Conservation (phyloP, 352 stramenopile species). For the Phytophthora pinifolia region DNA sequence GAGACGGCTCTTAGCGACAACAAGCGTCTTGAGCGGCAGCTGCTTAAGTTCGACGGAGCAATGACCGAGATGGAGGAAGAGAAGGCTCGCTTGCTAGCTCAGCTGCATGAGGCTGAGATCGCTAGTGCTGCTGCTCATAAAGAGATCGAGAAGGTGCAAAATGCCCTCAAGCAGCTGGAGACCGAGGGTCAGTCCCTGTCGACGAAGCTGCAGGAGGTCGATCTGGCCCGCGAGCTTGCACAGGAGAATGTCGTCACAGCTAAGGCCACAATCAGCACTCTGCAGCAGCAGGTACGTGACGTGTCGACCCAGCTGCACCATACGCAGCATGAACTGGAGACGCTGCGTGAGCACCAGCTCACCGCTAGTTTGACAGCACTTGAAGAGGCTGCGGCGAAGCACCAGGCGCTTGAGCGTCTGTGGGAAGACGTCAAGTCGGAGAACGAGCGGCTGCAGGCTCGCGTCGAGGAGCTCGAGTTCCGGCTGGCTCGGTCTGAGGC, state of each 20-base stretch:
- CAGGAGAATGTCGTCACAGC: slow-evolving; percentile 29
- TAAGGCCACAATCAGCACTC: slow-evolving; percentile 41
- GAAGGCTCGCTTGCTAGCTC: slow-evolving; percentile 41
- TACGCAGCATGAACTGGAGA: slow-evolving; percentile 51
- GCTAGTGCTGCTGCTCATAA: slow-evolving; percentile 37
- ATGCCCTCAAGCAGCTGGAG: slow-evolving; percentile 36
- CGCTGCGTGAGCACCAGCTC: slow-evolving; percentile 45
- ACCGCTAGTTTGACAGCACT: slow-evolving; percentile 43
- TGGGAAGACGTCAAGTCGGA: slow-evolving; percentile 52
- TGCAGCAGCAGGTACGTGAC: slow-evolving; percentile 60
- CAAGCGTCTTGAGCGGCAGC: slow-evolving; percentile 40
- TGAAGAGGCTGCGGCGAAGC: slow-evolving; percentile 52
- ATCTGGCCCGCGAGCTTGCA: slow-evolving; percentile 32
- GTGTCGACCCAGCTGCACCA: slow-evolving; percentile 52
- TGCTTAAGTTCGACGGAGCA: slow-evolving; percentile 43
- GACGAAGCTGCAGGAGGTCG: slow-evolving; percentile 27
- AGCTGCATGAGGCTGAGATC: slow-evolving; percentile 45
- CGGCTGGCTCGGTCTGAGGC: slow-evolving; percentile 39
- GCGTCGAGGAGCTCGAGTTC: slow-evolving; percentile 63
- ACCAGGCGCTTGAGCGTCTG: slow-evolving; percentile 54
- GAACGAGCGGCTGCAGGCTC: slow-evolving; percentile 57
- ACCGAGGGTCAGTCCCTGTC: slow-evolving; percentile 30
- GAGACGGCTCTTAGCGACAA: slow-evolving; percentile 34
- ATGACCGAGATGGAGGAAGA: slow-evolving; percentile 56
- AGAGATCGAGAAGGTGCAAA: slow-evolving; percentile 35